phyloP scores from a whole-genome alignment of 352 stramenopile species.

The Phytophthora macrochlamydospora region DNA sequence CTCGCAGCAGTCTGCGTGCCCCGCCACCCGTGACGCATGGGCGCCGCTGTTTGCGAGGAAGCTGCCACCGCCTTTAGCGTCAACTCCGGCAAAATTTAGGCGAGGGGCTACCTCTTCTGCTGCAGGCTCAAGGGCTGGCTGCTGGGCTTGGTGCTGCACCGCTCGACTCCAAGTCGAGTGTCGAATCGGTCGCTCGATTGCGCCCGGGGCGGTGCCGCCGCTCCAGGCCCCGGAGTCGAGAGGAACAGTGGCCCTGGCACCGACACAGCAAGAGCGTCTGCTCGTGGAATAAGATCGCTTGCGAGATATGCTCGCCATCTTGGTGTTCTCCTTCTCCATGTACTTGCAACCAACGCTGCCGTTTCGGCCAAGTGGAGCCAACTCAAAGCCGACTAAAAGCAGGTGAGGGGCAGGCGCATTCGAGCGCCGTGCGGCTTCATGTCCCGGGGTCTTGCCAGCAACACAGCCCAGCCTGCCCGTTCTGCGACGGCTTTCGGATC shows the following conservation, averaged over 20 bases:
- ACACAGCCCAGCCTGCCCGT: neutral
- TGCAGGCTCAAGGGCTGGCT: slow-evolving; percentile 2
- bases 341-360: neutral
- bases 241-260: neutral
- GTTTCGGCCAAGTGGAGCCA: neutral
- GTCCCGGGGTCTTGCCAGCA: neutral
- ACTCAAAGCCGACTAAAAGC: too few relatives aligned
- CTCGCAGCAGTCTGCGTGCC: neutral
- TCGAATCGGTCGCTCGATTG: slow-evolving; percentile 42
- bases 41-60: slow-evolving; percentile 24
- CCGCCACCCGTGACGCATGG: slow-evolving; percentile 5
- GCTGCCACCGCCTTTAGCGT: neutral
- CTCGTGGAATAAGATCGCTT: neutral
- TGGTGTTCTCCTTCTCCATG: neutral
- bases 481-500: neutral
- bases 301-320: neutral
- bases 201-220: neutral
- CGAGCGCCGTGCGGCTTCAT: neutral
- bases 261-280: neutral
- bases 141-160: slow-evolving; percentile 25
- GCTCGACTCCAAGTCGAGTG: slow-evolving; percentile 14
- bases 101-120: neutral
- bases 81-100: slow-evolving; percentile 31
- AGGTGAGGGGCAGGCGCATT: neutral
- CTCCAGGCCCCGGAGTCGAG: neutral